phyloP scores from a whole-genome alignment of 1,284 basidiomycete genomes.

The Wolfiporia cocos region DNA sequence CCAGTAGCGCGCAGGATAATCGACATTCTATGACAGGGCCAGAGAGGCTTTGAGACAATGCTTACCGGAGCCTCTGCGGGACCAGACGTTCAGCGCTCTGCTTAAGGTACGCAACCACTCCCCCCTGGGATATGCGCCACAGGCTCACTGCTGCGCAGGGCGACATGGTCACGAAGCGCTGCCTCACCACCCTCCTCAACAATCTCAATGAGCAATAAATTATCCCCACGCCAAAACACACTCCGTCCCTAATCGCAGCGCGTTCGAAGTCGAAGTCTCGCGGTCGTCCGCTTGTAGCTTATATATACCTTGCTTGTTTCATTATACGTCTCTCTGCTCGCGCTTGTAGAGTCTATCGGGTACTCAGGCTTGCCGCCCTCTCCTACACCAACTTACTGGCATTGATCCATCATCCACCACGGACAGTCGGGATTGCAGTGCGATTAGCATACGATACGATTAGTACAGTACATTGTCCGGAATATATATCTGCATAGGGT shows the following conservation, averaged over 20 bases:
- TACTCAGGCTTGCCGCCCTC: too few species aligned
- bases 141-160: too few species aligned
- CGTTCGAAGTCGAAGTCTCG: too few species aligned
- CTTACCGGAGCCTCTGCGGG: constrained; percentile 93
- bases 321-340: neutral
- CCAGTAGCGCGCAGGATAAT: neutral
- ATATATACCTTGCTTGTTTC: constrained; percentile 11
- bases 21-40: constrained; percentile 49
- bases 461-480: constrained; percentile 11
- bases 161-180: constrained; percentile 95
- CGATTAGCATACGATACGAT: constrained; percentile 5
- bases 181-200: constrained; percentile 90
- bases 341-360: constrained; percentile 4
- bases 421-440: constrained; percentile 6
- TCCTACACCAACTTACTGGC: too few species aligned
- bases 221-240: neutral
- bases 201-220: constrained; percentile 67
- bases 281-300: constrained; percentile 9
- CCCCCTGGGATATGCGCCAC: too few species aligned
- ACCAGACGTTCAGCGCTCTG: constrained; percentile 89
- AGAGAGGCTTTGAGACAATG: constrained; percentile 95
- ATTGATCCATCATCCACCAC: too few species aligned
- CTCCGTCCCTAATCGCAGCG: neutral
- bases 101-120: constrained; percentile 59
- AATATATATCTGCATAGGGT: constrained; percentile 7